A percentile compares a stretch with the other conserved stretches of the same genome.
phyloP scores from a whole-genome alignment of 768 basidiomycete species.

The Boletus eberwhitei region DNA sequence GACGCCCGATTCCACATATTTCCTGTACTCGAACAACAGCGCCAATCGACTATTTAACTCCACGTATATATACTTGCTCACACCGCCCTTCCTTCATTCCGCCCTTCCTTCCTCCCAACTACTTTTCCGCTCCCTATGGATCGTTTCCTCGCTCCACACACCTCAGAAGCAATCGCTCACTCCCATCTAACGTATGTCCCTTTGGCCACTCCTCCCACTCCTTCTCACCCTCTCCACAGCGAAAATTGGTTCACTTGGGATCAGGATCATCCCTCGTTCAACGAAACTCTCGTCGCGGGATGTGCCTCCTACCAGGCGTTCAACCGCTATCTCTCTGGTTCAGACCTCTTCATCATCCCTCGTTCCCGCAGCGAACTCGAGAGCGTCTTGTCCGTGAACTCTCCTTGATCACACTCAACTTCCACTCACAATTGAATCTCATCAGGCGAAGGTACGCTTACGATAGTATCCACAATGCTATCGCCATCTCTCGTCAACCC shows the following conservation, averaged over 20 bases:
- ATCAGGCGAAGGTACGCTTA: slow-evolving; percentile 69
- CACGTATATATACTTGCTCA: slow-evolving; percentile 6
- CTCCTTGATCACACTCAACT: background rate
- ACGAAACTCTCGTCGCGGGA: slow-evolving; percentile 72
- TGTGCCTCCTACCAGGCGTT: slow-evolving; percentile 82
- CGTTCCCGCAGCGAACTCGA: slow-evolving; percentile 63
- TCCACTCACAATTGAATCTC: slow-evolving; percentile 5
- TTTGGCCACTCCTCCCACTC: background rate
- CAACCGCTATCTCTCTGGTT: slow-evolving; percentile 66
- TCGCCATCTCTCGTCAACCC: slow-evolving; percentile 62
- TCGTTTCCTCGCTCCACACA: slow-evolving; percentile 68
- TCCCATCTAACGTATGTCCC: slow-evolving; percentile 57
- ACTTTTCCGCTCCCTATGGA: slow-evolving; percentile 45
- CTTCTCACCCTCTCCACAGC: slow-evolving; percentile 36
- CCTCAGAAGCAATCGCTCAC: slow-evolving; percentile 72
- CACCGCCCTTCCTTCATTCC: background rate
- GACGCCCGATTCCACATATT: slow-evolving; percentile 5
- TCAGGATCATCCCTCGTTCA: slow-evolving; percentile 60
- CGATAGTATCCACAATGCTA: slow-evolving; percentile 79
- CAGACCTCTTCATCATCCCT: slow-evolving; percentile 70
- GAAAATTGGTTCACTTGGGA: slow-evolving; percentile 72
- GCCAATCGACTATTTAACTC: slow-evolving; percentile 1
- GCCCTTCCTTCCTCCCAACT: background rate
- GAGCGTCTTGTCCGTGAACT: slow-evolving; percentile 57
- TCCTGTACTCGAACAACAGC: background rate